Conservation (phyloP, 2,329 filamentous ascomycete genomes). For the Penicillium expansum region DNA sequence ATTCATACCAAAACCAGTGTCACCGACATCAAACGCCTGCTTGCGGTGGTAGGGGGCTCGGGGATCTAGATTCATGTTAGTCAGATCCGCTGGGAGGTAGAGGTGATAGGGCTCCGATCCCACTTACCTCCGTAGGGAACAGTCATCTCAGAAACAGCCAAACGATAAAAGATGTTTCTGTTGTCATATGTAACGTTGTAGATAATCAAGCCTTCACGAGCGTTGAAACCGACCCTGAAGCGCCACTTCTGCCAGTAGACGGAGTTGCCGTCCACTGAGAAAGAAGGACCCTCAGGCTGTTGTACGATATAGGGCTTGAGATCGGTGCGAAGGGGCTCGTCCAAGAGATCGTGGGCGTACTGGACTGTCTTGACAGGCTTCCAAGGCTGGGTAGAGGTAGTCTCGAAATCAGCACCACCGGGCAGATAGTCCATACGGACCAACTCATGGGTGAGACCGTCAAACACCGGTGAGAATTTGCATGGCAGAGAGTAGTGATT, state of each 20-base stretch:
- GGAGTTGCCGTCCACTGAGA: conserved; percentile 55
- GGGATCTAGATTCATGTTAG: conserved; percentile 57
- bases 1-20: conserved; percentile 64
- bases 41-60: conserved; percentile 68
- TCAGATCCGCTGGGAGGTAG: not conserved
- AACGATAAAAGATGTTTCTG: conserved; percentile 64
- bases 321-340: conserved; percentile 59
- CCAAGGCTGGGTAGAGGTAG: conserved; percentile 56
- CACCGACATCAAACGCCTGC: conserved; percentile 67
- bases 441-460: conserved; percentile 60
- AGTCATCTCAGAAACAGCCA: conserved; percentile 67
- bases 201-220: conserved; percentile 64
- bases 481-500: conserved; percentile 39
- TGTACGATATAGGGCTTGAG: conserved; percentile 63
- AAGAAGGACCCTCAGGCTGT: conserved; percentile 64
- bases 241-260: conserved; percentile 67
- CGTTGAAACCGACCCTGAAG: conserved; percentile 61
- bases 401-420: conserved; percentile 61
- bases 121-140: conserved; percentile 44
- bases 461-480: conserved; percentile 48
- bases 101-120: not conserved
- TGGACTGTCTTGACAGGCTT: conserved; percentile 53
- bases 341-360: conserved; percentile 63
- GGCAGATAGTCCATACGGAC: conserved; percentile 68
- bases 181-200: conserved; percentile 64